Base-by-base conservation (phyloP, 176 grass and related monocot genomes). In the Oryza meridionalis region DNA sequence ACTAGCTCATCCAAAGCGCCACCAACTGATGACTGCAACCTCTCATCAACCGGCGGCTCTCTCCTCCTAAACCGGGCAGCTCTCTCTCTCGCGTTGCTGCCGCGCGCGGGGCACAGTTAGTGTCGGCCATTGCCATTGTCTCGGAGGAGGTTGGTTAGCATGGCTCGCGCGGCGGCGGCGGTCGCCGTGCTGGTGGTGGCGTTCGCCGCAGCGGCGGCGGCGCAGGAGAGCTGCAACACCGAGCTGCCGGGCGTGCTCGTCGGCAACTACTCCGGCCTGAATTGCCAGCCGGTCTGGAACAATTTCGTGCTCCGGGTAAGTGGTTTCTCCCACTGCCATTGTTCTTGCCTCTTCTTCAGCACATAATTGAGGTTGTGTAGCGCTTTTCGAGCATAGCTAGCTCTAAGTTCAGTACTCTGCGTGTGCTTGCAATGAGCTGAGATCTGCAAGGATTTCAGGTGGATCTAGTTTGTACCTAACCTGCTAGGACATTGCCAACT, bases 271-370 rank as follows among this genome's bases (percentile, higher is more conserved):
- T 92, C 93, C 0, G 93, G 85, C 24, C 86, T 99, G 26, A 81
- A 85, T 13, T 99, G 96, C 86, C 86, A 82, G 75, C 84, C 91
- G 32, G 86, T 99, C 43, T 99, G 96, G 96, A 94, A 99, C 76
- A 94, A 91, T 67, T 93, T 95, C 86, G 91, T 95, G 63, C 89
- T 98, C 79, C 90, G 95, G 95, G 95, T 98, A 93, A 58, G 73
- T 43, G 0, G 58, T 62, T 62, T 62, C 58, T 62, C n/a, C 21
- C 58, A 0, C 19, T 11, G 7, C 58, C 58, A 24, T 62, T 62
- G 58, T 59, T 59, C 1, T 53, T 1, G 7, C 50, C 50, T 53
- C 16, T 51, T 16, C 16, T 53, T 15, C 32, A 32, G 45, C 40
- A 15, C 26, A 10, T 42, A n/a, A 45, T 77, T 29, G 47, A 55